Evolutionary conservation across 805 yeast species (phyloP).

Genomic region (Candida odintsovae): DNA sequence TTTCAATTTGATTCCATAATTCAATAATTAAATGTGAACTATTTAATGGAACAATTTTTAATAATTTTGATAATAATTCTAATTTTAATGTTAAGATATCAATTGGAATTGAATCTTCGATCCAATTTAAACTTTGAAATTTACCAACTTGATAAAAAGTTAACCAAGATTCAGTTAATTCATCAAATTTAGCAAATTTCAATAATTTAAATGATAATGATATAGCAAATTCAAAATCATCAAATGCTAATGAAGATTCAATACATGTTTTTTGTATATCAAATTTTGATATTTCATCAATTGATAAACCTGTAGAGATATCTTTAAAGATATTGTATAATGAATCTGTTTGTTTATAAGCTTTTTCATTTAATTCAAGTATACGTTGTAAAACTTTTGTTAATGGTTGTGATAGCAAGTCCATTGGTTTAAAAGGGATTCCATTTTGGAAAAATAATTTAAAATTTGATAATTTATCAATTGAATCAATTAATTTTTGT

Average conservation of each 20-base stretch:
- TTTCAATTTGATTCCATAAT: conserved; percentile 55
- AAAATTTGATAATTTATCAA: conserved; percentile 25
- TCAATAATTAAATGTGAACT: conserved; percentile 50
- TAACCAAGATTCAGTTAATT: conserved; percentile 46
- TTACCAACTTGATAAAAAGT: conserved; percentile 23
- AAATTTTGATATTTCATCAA: conserved; percentile 8
- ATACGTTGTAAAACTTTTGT: conserved; percentile 34
- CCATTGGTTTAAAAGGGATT: conserved; percentile 33
- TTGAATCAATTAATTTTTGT: conserved; percentile 20
- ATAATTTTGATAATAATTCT: conserved; percentile 1
- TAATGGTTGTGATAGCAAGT: conserved; percentile 29
- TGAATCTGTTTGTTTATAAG: conserved; percentile 40
- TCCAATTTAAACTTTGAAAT: background rate
- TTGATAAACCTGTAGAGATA: conserved; percentile 35
- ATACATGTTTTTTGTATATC: conserved; percentile 45
- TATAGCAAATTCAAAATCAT: conserved; percentile 57
- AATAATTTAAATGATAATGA: conserved; percentile 30
- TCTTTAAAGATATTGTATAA: conserved; percentile 36
- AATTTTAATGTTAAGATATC: background rate
- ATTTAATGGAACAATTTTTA: conserved; percentile 25
- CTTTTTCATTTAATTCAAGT: conserved; percentile 47
- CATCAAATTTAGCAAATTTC: conserved; percentile 4
- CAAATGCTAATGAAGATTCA: conserved; percentile 58
- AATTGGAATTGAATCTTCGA: background rate
- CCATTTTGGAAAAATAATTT: conserved; percentile 28